phyloP scores from a whole-genome alignment of 2,329 filamentous ascomycete species.

The Penicillium sp. region DNA sequence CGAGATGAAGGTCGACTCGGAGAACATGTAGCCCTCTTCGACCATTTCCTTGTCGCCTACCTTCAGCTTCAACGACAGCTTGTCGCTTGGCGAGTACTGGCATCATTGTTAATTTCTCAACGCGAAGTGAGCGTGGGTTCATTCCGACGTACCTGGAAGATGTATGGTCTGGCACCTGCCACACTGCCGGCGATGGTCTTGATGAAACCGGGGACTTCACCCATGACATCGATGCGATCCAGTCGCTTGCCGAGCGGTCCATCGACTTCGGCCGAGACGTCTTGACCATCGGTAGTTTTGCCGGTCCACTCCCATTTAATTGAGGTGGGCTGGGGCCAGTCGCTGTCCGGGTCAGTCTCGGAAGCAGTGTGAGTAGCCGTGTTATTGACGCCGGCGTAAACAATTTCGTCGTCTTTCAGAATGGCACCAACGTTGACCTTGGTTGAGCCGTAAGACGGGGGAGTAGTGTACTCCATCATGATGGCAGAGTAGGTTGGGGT shows the following conservation, averaged over 20 bases:
- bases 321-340: constrained; percentile 80
- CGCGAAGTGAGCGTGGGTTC: neutral
- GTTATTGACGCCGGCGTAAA: constrained; percentile 63
- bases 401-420: constrained; percentile 70
- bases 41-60: constrained; percentile 70
- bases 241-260: constrained; percentile 61
- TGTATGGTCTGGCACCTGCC: constrained; percentile 91
- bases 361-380: constrained; percentile 63
- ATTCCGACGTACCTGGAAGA: constrained; percentile 69
- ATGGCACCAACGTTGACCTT: constrained; percentile 77
- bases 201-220: constrained; percentile 88
- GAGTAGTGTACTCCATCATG: constrained; percentile 94
- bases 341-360: constrained; percentile 67
- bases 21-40: constrained; percentile 74
- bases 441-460: constrained; percentile 83
- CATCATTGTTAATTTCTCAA: constrained; percentile 1
- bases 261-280: constrained; percentile 63
- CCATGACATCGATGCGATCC: constrained; percentile 92
- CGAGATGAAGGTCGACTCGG: constrained; percentile 94
- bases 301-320: constrained; percentile 74
- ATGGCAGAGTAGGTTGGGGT: constrained; percentile 78
- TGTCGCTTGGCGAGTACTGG: constrained; percentile 63
- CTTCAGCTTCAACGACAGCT: constrained; percentile 73
- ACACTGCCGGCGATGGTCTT: constrained; percentile 87
- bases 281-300: constrained; percentile 67